Evolutionary conservation across 768 basidiomycete genomes (phyloP), one percentile per base, ranked within the genome.

Genomic region (Tricholoma terreum): DNA sequence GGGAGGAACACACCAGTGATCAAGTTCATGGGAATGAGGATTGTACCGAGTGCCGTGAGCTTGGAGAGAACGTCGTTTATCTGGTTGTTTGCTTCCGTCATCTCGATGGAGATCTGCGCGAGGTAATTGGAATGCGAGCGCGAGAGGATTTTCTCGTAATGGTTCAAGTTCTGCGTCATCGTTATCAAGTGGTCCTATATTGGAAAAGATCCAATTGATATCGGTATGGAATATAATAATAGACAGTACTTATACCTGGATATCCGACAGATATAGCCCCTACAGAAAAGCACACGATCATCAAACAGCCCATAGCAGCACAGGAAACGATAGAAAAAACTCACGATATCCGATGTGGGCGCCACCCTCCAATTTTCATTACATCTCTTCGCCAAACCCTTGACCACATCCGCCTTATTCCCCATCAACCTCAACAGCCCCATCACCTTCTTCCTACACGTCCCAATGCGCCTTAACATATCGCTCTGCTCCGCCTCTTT

Each of bases 11-110:
- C 55, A 86, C 91, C 95, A 24, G 97, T 99, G 51, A 99, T 85
- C 71, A 98, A 74, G 72, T 98, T 98, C 89, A 95, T 97, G 34
- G 91, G 97, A 69, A 99, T 88, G 63, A 98, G 87, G 5, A 99
- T 86, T 6, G 97, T 99, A 82, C 97, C 97, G 46, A 99, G 82
- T 6, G 97, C 96, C 0, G 97, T 98, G 58, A 99, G 79, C 77
- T 98, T 98, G 4, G 92, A 93, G 5, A 98, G 84, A 2, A 99
- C 97, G 68, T 98, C 94, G 74, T 99, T 99, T 77, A 98, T 99
- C 77, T 98, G 94, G 72, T 99, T 99, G 75, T 99, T 99, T 40
- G 97, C 97, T 66, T 98, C 95, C 34, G 94, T 96, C 96, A 98
- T 99, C 77, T 98, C 97, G 73, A 99, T 98, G 42, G 94, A 97